Conservation (phyloP, 495 filamentous ascomycete species). For the Chaetomidium leptoderma region DNA sequence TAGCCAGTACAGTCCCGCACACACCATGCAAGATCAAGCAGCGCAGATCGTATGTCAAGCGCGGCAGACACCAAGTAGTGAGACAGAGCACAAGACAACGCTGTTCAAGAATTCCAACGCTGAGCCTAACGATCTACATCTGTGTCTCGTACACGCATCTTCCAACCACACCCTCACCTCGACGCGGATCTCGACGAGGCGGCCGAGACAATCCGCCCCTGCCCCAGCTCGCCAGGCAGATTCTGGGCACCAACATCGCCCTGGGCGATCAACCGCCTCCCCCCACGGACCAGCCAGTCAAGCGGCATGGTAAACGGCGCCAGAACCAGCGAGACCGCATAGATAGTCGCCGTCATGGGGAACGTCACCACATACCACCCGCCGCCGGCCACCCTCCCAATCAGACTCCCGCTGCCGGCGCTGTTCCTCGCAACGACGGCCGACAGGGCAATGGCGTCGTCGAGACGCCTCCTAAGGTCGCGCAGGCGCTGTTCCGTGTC, state of each 20-base stretch:
- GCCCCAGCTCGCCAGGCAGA: background rate
- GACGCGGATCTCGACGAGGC: background rate
- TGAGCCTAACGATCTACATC: too few species aligned
- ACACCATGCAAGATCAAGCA: too few species aligned
- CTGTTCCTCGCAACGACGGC: constrained; percentile 63
- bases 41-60: too few species aligned
- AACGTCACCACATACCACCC: background rate
- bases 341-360: background rate
- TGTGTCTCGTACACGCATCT: background rate
- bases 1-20: too few species aligned
- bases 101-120: too few species aligned
- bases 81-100: too few species aligned
- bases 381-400: constrained; percentile 21
- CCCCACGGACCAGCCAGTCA: background rate
- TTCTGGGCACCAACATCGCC: background rate
- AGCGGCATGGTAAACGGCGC: background rate
- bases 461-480: constrained; percentile 62
- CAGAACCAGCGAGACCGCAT: background rate
- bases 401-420: constrained; percentile 17
- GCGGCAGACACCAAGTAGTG: too few species aligned
- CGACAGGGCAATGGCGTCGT: constrained; percentile 74
- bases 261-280: background rate
- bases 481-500: constrained; percentile 72
- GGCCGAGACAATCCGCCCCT: background rate
- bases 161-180: background rate